Evolutionary conservation across 108 stramenopile species (phyloP).

Genomic region (Skeletonema costatum): DNA sequence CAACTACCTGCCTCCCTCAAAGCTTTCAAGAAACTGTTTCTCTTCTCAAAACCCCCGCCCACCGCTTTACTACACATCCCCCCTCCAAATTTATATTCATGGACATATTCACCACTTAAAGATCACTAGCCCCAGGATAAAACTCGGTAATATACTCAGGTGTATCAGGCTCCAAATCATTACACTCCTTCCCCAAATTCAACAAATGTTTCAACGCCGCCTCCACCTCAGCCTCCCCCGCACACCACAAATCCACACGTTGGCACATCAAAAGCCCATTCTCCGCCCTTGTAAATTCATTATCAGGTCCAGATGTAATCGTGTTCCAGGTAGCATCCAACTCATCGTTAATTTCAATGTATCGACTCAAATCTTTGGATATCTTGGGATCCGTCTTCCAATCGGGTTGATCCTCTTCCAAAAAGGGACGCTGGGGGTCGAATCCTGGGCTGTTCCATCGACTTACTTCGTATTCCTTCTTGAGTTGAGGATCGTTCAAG

Average conservation of each 20-base stretch:
- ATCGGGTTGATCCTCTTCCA: conserved; percentile 59
- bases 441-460: conserved; percentile 75
- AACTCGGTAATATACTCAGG: conserved; percentile 86
- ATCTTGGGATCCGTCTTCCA: conserved; percentile 68
- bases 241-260: conserved; percentile 89
- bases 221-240: conserved; percentile 85
- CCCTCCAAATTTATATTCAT: background rate
- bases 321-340: conserved; percentile 62
- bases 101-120: background rate
- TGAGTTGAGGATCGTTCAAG: conserved; percentile 30
- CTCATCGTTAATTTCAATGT: conserved; percentile 62
- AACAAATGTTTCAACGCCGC: conserved; percentile 82
- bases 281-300: conserved; percentile 73
- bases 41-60: background rate
- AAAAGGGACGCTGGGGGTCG: conserved; percentile 72
- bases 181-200: conserved; percentile 76
- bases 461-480: conserved; percentile 37
- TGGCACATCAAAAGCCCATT: conserved; percentile 88
- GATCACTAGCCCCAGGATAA: conserved; percentile 81
- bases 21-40: background rate
- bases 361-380: conserved; percentile 48
- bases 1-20: background rate
- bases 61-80: background rate
- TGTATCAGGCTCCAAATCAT: conserved; percentile 72
- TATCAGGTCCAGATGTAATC: conserved; percentile 68